A percentile compares a stretch with the other conserved stretches of the same genome.
Conservation (phyloP, 345 rosid genomes). For the Hibiscus tridactylites region DNA sequence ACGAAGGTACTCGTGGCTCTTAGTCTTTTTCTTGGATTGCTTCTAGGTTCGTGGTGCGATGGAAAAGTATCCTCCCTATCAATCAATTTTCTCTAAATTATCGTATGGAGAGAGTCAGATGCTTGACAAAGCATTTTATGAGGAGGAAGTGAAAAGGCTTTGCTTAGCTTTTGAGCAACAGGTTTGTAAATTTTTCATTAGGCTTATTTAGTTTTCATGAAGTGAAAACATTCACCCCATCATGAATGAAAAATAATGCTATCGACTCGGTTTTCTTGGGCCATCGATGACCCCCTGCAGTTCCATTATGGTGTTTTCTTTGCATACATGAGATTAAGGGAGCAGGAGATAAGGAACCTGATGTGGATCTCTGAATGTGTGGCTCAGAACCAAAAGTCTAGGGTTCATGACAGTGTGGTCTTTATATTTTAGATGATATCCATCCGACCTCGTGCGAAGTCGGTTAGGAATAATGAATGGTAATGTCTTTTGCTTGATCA, state of each 20-base stretch:
- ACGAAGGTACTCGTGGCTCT: background rate
- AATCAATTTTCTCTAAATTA: slow-evolving; percentile 73
- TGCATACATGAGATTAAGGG: slow-evolving; percentile 91
- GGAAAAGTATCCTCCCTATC: slow-evolving; percentile 96
- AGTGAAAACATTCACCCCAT: background rate
- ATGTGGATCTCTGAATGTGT: slow-evolving; percentile 99
- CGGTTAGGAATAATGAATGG: background rate
- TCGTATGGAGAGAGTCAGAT: slow-evolving; percentile 96
- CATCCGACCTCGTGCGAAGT: background rate
- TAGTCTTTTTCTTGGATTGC: slow-evolving; percentile 5
- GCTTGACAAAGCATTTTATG: slow-evolving; percentile 97
- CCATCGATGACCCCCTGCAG: slow-evolving; percentile 31
- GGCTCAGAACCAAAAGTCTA: slow-evolving; percentile 96
- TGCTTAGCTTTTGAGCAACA: slow-evolving; percentile 96
- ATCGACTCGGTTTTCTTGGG: background rate
- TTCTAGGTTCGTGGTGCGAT: slow-evolving; percentile 78
- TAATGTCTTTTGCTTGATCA: background rate
- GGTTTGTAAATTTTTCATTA: slow-evolving; percentile 32
- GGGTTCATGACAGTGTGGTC: slow-evolving; percentile 97
- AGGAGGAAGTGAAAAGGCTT: slow-evolving; percentile 97
- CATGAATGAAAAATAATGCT: too few relatives aligned
- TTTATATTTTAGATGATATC: slow-evolving; percentile 53
- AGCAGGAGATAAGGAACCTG: slow-evolving; percentile 97
- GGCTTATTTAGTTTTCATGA: background rate
- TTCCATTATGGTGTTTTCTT: slow-evolving; percentile 93